Evolutionary conservation across 1,284 basidiomycete species (phyloP), one percentile per base, ranked within the genome.

Genomic region (Tremellales sp.): DNA sequence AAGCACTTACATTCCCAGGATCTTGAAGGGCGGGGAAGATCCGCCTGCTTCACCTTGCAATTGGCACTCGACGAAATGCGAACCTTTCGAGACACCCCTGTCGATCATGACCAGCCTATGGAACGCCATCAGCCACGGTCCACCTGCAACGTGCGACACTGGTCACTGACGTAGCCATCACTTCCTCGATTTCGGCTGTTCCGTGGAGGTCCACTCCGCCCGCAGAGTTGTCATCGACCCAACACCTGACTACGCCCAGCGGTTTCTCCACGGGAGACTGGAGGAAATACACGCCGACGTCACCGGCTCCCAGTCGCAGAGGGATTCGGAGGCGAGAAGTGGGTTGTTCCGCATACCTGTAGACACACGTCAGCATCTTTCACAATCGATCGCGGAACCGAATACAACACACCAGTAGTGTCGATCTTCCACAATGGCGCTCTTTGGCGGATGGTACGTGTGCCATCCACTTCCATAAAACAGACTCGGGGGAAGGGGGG

Each of bases 401-500:
- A 47, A 13, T 27, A 31, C 8, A 31, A 53, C 61, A 48, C 37
- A 83, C 86, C 90, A 97, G 67, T 93, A 94, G 72, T 94, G 87
- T 49, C 78, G 78, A 44, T 79, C 78, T 47, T 77, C 74, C 13
- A 35, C 43, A 13, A 55, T 43, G 19, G 80, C 71, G 32, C 72
- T 70, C 35, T 77, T 73, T 1, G 74, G 61, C 1, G 89, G 87
- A 65, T 89, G 86, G 64, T 80, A 79, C 1, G 82, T 80, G 47
- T 78, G 76, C 91, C 92, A 97, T 4, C 92, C 92, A 0, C 85
- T 85, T 25, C 90, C 92, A 52, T 84, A 86, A 73, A 97, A 95
- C 56, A 93, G 75, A 28, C 85, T 86, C 0, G 84, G 81, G 8
- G 92, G 91, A 1, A 97, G 78, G 1, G 92, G 92, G 74, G 95